Base-by-base conservation (phyloP, 2,329 filamentous ascomycete genomes). In the Penicillium palitans region DNA sequence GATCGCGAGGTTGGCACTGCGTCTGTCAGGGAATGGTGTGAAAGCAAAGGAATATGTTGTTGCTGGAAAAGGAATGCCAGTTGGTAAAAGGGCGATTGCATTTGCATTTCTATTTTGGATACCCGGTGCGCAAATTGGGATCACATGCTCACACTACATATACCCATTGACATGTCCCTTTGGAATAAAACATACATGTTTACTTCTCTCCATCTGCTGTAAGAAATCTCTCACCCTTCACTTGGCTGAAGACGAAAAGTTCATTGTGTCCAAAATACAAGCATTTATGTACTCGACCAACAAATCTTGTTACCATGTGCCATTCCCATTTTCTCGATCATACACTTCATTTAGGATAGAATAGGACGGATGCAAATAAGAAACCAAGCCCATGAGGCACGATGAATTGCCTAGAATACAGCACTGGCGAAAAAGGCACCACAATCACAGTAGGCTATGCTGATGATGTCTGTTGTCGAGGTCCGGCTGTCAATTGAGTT, bases 21-120 rank as follows among this genome's bases (percentile, higher is more conserved):
- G 31, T 86, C 90, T 70, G 89, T 96, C 19, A 92, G 95, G 80
- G 85, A 83, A 67, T 98, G 93, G 93, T 97, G 93, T 70, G 90
- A 96, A 75, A 86, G 85, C 41, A 89, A 89, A 73, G 92, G 93
- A 46, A 81, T 98, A 10, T 96, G 92, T 68, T 96, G 92, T 74
- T 73, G 79, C 92, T 33, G 86, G 87, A 87, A 81, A 66, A 83
- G 84, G 63, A 64, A 61, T 47, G 59, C 59, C 45, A 60, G 45
- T 8, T 66, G 61, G 59, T 57, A 52, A 35, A 53, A 24, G 1
- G 12, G 35, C n/a, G 6, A 31, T 24, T 57, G 29, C 27, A 25
- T 54, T 46, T 46, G 24, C 7, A 19, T 55, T 24, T 56, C 8
- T 37, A 37, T 37, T 50, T 35, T 42, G n/a, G 27, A 48, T 44